A percentile compares a stretch with the other conserved stretches of the same genome.
These are phyloP conservation scores for Trypanosoma scelopori DNA, from an alignment of 208 protist species.

Conservation along the genomic window DNA sequence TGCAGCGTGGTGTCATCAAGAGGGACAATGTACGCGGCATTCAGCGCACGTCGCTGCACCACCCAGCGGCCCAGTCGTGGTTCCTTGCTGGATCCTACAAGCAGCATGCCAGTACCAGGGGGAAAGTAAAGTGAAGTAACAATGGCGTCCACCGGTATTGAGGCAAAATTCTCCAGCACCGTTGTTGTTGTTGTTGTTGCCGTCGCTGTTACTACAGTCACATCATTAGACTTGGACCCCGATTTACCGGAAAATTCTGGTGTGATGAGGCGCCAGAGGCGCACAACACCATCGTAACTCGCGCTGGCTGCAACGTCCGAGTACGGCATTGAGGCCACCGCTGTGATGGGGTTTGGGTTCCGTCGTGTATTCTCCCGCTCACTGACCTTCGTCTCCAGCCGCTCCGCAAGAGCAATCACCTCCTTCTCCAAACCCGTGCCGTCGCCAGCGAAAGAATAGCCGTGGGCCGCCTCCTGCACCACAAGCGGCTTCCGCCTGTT, in stretches of 20 bases:
- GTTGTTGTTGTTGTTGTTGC: constrained; percentile 17
- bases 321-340: constrained; percentile 82
- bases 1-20: constrained; percentile 40
- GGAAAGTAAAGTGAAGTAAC: constrained; percentile 76
- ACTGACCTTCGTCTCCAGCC: background rate
- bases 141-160: constrained; percentile 69
- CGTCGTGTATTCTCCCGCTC: background rate
- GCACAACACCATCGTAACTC: constrained; percentile 88
- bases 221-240: background rate
- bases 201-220: background rate
- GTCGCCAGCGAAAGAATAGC: constrained; percentile 75
- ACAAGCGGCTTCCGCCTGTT: constrained; percentile 70
- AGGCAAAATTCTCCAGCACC: constrained; percentile 50
- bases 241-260: constrained; percentile 15
- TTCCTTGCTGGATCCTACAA: constrained; percentile 76
- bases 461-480: constrained; percentile 68
- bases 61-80: constrained; percentile 85
- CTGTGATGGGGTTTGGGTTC: constrained; percentile 80
- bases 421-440: constrained; percentile 84
- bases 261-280: constrained; percentile 68
- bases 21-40: constrained; percentile 75
- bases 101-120: constrained; percentile 44
- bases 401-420: constrained; percentile 20
- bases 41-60: constrained; percentile 66
- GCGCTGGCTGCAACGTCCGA: constrained; percentile 77